A percentile compares a stretch with the other conserved stretches of the same genome.
These are phyloP conservation scores for Obelidium mucronatum DNA, from an alignment of 192 early-diverging fungal species.

Conservation along the genomic window DNA sequence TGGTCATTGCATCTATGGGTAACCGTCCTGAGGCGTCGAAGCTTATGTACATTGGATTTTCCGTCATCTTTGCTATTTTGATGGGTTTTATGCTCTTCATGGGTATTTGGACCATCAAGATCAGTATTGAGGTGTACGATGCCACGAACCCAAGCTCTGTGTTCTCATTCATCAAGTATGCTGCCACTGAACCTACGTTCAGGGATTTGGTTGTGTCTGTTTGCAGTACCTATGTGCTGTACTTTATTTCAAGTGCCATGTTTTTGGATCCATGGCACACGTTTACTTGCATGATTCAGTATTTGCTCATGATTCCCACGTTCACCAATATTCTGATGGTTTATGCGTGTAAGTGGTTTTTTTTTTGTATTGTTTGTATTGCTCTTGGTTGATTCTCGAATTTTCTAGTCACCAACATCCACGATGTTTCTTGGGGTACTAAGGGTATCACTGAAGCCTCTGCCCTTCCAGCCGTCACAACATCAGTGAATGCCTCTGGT, in stretches of 20 bases:
- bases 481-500: constrained; percentile 70
- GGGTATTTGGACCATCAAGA: constrained; percentile 47
- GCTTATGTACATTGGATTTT: constrained; percentile 71
- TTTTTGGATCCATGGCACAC: constrained; percentile 60
- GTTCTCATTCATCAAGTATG: constrained; percentile 34
- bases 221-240: constrained; percentile 53
- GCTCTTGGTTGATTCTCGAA: constrained; percentile 3
- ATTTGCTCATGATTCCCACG: constrained; percentile 84
- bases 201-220: constrained; percentile 49
- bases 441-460: constrained; percentile 58
- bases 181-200: constrained; percentile 41
- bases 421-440: constrained; percentile 69
- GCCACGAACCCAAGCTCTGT: neutral
- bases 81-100: constrained; percentile 68
- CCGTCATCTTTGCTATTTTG: constrained; percentile 72
- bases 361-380: constrained; percentile 56
- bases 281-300: constrained; percentile 64
- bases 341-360: no score
- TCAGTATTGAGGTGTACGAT: constrained; percentile 4
- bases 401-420: constrained; percentile 53
- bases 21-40: constrained; percentile 63
- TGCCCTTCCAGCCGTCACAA: constrained; percentile 75
- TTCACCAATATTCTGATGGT: constrained; percentile 94
- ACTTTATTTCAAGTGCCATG: constrained; percentile 46
- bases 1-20: constrained; percentile 60